Evolutionary conservation across 257 asterid species (phyloP), one percentile per base, ranked within the genome.

Genomic region (Ehretia macrophylla): DNA sequence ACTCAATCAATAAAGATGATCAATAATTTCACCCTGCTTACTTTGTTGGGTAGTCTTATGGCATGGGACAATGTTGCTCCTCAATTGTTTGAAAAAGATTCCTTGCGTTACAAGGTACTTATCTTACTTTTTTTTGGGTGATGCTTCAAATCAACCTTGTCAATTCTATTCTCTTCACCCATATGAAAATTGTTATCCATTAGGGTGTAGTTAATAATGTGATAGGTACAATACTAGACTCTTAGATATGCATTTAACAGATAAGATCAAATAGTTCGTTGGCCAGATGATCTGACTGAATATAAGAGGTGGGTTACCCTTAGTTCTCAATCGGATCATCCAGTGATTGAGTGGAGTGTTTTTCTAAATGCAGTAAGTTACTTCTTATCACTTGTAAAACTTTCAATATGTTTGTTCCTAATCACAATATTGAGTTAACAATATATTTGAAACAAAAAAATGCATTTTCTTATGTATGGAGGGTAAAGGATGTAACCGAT

Each of bases 11-110:
- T 46, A 55, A 48, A 55, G 18, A 38, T 22, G 51, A 39, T 64
- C 71, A 68, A 67, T 71, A 65, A 71, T 65, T 68, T 68, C 57
- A 59, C 58, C 67, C 56, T 56, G 59, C 72, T 64, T 69, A 46
- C 45, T 17, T 45, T 49, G 57, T 62, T 74, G 60, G 67, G 70
- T 69, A 58, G 47, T 44, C 72, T 60, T 54, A 52, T 50, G 37
- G 39, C 37, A 52, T 49, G 66, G 62, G 35, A 54, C 47, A 42
- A 5, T 11, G 39, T 13, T 18, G 20, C 23, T 58, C 18, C 32
- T 57, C 32, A 40, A 42, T 59, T 55, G 27, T 59, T 54, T 51
- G 8, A 42, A 27, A 51, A 67, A 58, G 55, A 59, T 59, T 4
- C 54, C 72, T 67, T 59, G 62, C 47, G 53, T 17, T 38, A 64